phyloP scores from a whole-genome alignment of 352 stramenopile genomes.

The Pythium aristosporum region DNA sequence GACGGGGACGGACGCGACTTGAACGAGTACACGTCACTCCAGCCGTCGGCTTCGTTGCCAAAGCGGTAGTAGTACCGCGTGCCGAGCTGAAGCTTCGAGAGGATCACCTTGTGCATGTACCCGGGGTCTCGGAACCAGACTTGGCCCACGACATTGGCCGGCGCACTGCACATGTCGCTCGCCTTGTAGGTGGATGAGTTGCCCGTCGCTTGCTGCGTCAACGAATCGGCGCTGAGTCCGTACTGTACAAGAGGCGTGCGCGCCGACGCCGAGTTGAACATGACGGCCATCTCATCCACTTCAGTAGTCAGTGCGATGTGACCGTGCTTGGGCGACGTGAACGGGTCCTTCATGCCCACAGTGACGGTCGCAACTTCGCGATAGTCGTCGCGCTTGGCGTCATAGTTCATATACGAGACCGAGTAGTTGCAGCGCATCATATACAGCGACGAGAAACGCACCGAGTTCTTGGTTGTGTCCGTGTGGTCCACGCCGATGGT shows the following conservation, averaged over 20 bases:
- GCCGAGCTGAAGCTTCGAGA: conserved; percentile 38
- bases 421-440: conserved; percentile 80
- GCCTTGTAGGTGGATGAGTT: conserved; percentile 65
- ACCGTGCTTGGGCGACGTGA: conserved; percentile 63
- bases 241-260: conserved; percentile 53
- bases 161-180: conserved; percentile 59
- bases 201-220: conserved; percentile 35
- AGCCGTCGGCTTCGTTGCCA: conserved; percentile 72
- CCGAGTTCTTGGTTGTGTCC: conserved; percentile 30
- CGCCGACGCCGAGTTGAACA: conserved; percentile 72
- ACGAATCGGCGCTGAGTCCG: conserved; percentile 29
- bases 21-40: conserved; percentile 69
- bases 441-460: conserved; percentile 65
- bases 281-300: conserved; percentile 69
- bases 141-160: conserved; percentile 62
- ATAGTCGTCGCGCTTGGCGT: conserved; percentile 41
- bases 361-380: conserved; percentile 36
- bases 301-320: conserved; percentile 59
- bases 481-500: conserved; percentile 35
- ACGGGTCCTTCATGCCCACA: conserved; percentile 57
- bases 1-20: conserved; percentile 31
- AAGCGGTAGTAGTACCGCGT: conserved; percentile 79
- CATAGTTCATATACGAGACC: conserved; percentile 62
- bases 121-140: conserved; percentile 72
- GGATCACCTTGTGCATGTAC: conserved; percentile 79